Base-by-base conservation (phyloP, 140 eudicot genomes). In the Ambrosia hybrid region DNA sequence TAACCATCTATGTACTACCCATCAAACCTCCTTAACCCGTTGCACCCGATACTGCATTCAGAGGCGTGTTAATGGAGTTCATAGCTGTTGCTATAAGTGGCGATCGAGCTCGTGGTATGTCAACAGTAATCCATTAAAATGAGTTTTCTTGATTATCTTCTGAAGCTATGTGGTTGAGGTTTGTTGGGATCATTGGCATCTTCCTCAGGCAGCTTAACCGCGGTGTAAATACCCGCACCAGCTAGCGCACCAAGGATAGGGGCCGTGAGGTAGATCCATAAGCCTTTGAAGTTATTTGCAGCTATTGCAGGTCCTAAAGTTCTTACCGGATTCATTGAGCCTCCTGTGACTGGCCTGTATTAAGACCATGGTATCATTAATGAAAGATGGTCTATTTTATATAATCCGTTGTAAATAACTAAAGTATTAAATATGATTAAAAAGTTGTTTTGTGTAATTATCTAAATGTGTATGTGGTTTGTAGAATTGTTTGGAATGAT, bases 231-330 rank as follows among this genome's bases (percentile, higher is more conserved):
- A 45, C 90, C 99, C 38, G 99, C 99, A 46, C 99, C 97, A 2
- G 87, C 80, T 46, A 94, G 83, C 70, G 99, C 93, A 8, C 97
- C 99, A 9, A 94, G 86, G 73, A 90, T 67, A 1, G 99, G 99
- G 14, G 99, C 99, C 48, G 96, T 94, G 37, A 94, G 81, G 85
- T 94, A 94, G 68, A 94, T 72, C 99, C 99, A 94, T 45, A 94
- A 84, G 72, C 83, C 97, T 83, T 86, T 79, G 66, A 70, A 94
- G 85, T 94, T 94, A 79, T 84, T 86, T 75, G 88, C 97, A 21
- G 96, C 97, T 67, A 94, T 74, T 80, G 97, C 99, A 14, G 99
- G 97, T 51, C 97, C 99, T 34, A 94, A 49, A 63, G 91, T 94
- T 82, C 96, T 83, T 21, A 86, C 97, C 0, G 99, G 99, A 66